Percentiles rank a stretch among this genome's conserved stretches.
phyloP scores from a whole-genome alignment of 306 rosid genomes.

The Dryas drummondii region DNA sequence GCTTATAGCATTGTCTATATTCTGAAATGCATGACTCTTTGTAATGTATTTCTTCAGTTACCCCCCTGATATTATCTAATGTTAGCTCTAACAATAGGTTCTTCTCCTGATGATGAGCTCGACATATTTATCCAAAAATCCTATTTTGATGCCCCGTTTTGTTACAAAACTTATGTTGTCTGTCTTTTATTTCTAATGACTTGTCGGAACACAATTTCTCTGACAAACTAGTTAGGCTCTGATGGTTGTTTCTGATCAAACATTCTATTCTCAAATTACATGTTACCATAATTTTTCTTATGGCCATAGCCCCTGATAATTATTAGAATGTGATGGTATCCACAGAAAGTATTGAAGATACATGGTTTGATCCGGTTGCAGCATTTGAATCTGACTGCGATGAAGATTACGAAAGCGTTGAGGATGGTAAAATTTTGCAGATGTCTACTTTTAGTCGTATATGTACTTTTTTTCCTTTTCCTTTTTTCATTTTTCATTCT shows the following conservation, averaged over 20 bases:
- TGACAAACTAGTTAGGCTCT: constrained; percentile 1
- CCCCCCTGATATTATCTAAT: background rate
- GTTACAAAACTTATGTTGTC: background rate
- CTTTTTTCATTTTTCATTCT: background rate
- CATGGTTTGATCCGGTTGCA: constrained; percentile 81
- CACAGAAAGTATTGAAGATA: constrained; percentile 60
- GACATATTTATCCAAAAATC: too few relatives aligned
- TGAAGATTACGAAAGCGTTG: constrained; percentile 84
- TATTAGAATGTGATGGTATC: constrained; percentile 23
- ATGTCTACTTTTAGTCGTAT: constrained; percentile 8
- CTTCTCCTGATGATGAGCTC: background rate
- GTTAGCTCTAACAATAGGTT: background rate
- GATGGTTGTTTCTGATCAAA: background rate
- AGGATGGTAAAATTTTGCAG: constrained; percentile 55
- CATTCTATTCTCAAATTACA: constrained; percentile 7
- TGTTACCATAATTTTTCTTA: background rate
- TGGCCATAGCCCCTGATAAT: background rate
- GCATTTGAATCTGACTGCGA: constrained; percentile 84
- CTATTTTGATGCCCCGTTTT: background rate
- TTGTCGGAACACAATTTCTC: background rate
- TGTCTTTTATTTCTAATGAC: background rate
- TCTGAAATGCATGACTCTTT: background rate
- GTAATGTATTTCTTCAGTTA: background rate
- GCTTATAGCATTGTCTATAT: background rate
- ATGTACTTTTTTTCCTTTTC: constrained; percentile 1